Evolutionary conservation across 306 rosid genomes (phyloP).

Genomic region (Urtica urens): DNA sequence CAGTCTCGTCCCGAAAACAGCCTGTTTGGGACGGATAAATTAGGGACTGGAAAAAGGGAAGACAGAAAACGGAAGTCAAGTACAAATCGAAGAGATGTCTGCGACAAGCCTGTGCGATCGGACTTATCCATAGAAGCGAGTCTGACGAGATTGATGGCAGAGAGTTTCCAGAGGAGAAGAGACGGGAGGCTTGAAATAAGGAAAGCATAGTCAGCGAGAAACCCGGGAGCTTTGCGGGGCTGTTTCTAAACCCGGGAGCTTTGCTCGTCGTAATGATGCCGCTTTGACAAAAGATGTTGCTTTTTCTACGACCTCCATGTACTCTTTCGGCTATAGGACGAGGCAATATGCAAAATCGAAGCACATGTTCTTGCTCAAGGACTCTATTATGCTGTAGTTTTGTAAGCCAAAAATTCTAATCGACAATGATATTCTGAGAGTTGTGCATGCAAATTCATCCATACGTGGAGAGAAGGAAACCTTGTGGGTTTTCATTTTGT

Average conservation of each 20-base stretch:
- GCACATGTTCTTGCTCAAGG: no score
- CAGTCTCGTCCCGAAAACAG: constrained; percentile 65
- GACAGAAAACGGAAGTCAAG: not conserved
- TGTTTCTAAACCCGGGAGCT: constrained; percentile 72
- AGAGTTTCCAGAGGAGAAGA: constrained; percentile 85
- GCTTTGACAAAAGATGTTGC: constrained; percentile 63
- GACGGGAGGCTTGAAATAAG: constrained; percentile 65
- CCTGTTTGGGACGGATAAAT: no score
- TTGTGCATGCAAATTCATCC: no score
- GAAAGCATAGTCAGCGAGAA: constrained; percentile 83
- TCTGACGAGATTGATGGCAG: constrained; percentile 63
- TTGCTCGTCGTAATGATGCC: constrained; percentile 49
- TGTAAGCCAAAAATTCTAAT: no score
- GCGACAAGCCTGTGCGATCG: constrained; percentile 43
- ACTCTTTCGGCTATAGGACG: constrained; percentile 78
- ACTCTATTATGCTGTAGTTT: no score
- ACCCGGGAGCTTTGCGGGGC: constrained; percentile 82
- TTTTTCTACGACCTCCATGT: constrained; percentile 56
- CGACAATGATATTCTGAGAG: no score
- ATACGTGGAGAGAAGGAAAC: no score
- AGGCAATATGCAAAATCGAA: no score
- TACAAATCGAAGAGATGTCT: constrained; percentile 62
- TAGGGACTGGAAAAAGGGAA: constrained; percentile 6
- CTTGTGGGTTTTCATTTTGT: no score
- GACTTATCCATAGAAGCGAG: constrained; percentile 60